Evolutionary conservation across 2,329 filamentous ascomycete species (phyloP), one percentile per base, ranked within the genome.

Genomic region (Metarhizium brunneum): DNA sequence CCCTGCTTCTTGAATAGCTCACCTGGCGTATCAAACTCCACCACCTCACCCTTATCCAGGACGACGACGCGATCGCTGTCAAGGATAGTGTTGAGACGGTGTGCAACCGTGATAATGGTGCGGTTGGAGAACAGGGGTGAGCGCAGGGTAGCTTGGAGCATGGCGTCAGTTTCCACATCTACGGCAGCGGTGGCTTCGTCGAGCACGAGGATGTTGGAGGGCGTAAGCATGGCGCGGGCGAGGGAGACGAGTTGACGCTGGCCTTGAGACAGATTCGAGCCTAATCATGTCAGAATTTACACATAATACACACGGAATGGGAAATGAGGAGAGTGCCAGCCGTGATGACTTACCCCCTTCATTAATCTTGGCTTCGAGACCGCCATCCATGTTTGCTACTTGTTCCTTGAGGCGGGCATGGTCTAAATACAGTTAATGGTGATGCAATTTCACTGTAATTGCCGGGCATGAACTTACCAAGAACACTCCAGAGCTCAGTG

Each of bases 41-140:
- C 87, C 47, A 99, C 92, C 64, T 85, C 83, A 47, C 94, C 94
- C 71, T 88, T 87, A 68, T 97, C 91, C 6, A 99, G 82, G 52
- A 99, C 94, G 40, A 99, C 86, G 59, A 99, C 94, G 52, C 92
- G 84, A 73, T 99, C 92, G 58, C 80, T 83, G 69, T 87, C 84
- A 35, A 99, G 80, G 65, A 99, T 97, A 11, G 94, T 99, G 75
- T 97, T 97, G 76, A 99, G 95, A 55, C 94, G 86, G 75, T 99
- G 94, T 30, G 94, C 94, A 65, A 99, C 96, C 1, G 94, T 99
- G 71, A 99, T 95, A 71, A 99, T 97, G 42, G 94, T 99, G 54
- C 90, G 85, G 71, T 96, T 90, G 59, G 86, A 81, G 74, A 99
- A 99, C 16, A 86, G 69, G 25, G 82, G 79, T 40, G 80, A 81